Base-by-base conservation (phyloP, 108 stramenopile species). In the Nitzschia sp. region DNA sequence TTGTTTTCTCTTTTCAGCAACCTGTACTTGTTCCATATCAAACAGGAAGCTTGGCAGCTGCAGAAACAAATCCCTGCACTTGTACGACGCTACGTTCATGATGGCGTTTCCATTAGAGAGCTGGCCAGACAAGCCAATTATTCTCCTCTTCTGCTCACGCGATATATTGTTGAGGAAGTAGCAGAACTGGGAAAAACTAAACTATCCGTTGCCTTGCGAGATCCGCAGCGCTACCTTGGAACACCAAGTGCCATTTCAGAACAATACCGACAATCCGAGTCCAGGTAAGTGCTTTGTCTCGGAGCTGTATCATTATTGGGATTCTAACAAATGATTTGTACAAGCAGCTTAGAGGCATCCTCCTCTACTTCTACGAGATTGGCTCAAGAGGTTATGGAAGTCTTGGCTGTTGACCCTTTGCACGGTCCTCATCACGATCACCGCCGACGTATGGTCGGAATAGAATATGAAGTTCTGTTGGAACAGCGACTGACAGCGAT, bases 391-490 rank as follows among this genome's bases (percentile, higher is more conserved):
- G 87, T 93, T 7, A 29, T 56, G 24, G 70, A 80, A 40, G 89
- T 85, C 29, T 65, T 89, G 51, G 78, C 78, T 43, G 60, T 70
- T 17, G 92, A 93, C 77, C 92, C 92, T 12, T 68, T 93, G 70
- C 86, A 82, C 65, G 92, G 89, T 43, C 92, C 92, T 26, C 29
- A 43, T 26, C 80, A 80, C 24, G 92, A 93, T 53, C 75, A 63
- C 42, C 73, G 80, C 50, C 67, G 87, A 21, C 78, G 89, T 37
- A 67, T 73, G 26, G 57, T 90, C 44, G 92, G 92, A 7, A 75
- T 90, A 26, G 92, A 93, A 57, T 89, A 86, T 65, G 92, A 93
- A 73, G 63, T 78, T 10, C 41, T 86, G 8, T 69, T 93, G 37
- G 92, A 90, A 55, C 51, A 84, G 38, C 58, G 61, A 43, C 65